Evolutionary conservation across 2,329 filamentous ascomycete species (phyloP), one percentile per base, ranked within the genome.

Genomic region (Penicillium aurantiogriseum): DNA sequence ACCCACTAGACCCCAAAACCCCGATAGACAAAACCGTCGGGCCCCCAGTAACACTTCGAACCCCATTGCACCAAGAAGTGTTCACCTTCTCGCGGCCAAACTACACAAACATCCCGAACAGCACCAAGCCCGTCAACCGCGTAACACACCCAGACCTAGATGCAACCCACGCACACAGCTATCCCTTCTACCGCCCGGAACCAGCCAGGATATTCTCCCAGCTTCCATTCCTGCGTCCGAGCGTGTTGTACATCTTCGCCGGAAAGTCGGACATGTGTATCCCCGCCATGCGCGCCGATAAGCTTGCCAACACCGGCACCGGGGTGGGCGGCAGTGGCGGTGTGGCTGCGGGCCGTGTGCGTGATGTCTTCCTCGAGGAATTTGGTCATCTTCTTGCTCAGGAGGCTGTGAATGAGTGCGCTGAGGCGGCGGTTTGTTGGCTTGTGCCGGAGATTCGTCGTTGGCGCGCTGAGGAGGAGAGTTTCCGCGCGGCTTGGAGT

Each of bases 11-110:
- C 11, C 57, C 64, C 39, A 58, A 62, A 8, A 52, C 57, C n/a
- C 33, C 40, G 17, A 42, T 47, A 17, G 56, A 65, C 29, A 31
- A 46, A 23, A 40, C 47, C 27, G 56, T 43, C 21, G 57, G 66
- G 17, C 64, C 85, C 0, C 74, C 83, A 0, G 88, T 92, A 1
- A 93, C 91, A 0, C 80, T 81, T 2, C 84, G 85, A 2, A 97
- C 93, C 0, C 88, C 91, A 0, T 91, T 92, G 67, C 89, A 96
- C 72, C 91, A 96, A 70, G 91, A 96, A 77, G 89, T 94, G 55
- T 80, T 80, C 58, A 80, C 78, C 15, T 81, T 79, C 66, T 71
- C 76, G 4, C 73, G 78, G 5, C 77, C 79, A 13, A 80, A 77
- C 51, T 80, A 77, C 59, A 87, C 89, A 7, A 90, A 90, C 1